Conservation (phyloP, 2,329 filamentous ascomycete species). For the Leptoxyphium fumago region DNA sequence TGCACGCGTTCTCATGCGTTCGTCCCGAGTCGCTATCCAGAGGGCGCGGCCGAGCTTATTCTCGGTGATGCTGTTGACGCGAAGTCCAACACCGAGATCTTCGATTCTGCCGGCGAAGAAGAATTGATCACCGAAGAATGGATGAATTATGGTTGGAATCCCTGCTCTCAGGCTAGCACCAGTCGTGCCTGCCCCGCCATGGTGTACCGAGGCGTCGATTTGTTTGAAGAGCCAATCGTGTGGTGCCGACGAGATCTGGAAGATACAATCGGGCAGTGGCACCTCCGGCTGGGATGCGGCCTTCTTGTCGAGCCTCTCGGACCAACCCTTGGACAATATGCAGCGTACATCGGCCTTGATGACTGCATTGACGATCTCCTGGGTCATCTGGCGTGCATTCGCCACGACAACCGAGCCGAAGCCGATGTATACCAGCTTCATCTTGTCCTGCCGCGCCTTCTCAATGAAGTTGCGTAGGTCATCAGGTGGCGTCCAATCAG, state of each 20-base stretch:
- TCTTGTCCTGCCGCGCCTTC: conserved; percentile 64
- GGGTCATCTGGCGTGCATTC: conserved; percentile 75
- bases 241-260: conserved; percentile 76
- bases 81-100: conserved; percentile 83
- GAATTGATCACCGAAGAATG: conserved; percentile 96
- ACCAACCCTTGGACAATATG: conserved; percentile 94
- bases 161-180: conserved; percentile 84
- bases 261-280: conserved; percentile 62
- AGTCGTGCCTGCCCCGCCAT: conserved; percentile 88
- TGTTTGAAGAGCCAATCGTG: conserved; percentile 95
- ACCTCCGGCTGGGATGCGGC: conserved; percentile 46
- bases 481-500: conserved; percentile 55
- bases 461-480: conserved; percentile 70
- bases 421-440: conserved; percentile 91
- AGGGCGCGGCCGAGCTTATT: conserved; percentile 70
- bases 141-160: conserved; percentile 84
- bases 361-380: conserved; percentile 86
- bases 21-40: conserved; percentile 81
- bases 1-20: conserved; percentile 84
- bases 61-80: conserved; percentile 79
- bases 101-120: conserved; percentile 87
- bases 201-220: conserved; percentile 86
- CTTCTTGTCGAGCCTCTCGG: conserved; percentile 57
- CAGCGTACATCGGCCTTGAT: conserved; percentile 84
- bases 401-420: conserved; percentile 93